These are phyloP conservation scores for Lathyrus tuberosus DNA, from an alignment of 306 rosid genomes.

Conservation along the genomic window DNA sequence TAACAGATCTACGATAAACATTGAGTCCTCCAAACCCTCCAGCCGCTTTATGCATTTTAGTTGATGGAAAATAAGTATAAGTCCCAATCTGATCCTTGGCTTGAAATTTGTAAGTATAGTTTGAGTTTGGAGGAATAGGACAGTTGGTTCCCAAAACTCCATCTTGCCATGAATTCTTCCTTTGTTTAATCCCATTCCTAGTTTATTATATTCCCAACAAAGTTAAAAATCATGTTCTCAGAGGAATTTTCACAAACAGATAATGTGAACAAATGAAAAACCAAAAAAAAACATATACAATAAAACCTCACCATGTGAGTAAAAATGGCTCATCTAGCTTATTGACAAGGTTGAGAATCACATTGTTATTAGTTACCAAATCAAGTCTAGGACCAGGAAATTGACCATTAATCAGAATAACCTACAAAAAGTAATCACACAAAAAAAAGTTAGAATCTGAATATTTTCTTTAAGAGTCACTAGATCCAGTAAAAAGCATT, in stretches of 20 bases:
- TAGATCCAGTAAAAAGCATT: conserved; percentile 39
- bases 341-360: conserved; percentile 86
- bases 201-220: conserved; percentile 18
- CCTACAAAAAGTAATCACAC: conserved; percentile 55
- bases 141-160: conserved; percentile 96
- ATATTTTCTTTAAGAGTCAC: conserved; percentile 30
- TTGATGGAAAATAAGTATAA: conserved; percentile 84
- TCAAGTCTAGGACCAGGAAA: conserved; percentile 98
- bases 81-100: conserved; percentile 93
- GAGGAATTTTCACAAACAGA: conserved; percentile 3
- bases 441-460: conserved; percentile 43
- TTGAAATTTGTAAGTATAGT: conserved; percentile 86
- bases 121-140: conserved; percentile 87
- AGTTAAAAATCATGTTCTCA: conserved; percentile 15
- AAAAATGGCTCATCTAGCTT: conserved; percentile 87
- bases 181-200: conserved; percentile 95
- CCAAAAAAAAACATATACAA: neutral
- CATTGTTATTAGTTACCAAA: conserved; percentile 83
- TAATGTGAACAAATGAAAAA: neutral
- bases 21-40: conserved; percentile 94
- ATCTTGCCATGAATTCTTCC: conserved; percentile 99
- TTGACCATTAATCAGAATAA: conserved; percentile 85
- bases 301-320: conserved; percentile 71
- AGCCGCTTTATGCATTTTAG: conserved; percentile 78
- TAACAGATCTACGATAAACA: conserved; percentile 70